Evolutionary conservation across 2,329 filamentous ascomycete genomes (phyloP).

Genomic region (Verticillium albo-atrum): DNA sequence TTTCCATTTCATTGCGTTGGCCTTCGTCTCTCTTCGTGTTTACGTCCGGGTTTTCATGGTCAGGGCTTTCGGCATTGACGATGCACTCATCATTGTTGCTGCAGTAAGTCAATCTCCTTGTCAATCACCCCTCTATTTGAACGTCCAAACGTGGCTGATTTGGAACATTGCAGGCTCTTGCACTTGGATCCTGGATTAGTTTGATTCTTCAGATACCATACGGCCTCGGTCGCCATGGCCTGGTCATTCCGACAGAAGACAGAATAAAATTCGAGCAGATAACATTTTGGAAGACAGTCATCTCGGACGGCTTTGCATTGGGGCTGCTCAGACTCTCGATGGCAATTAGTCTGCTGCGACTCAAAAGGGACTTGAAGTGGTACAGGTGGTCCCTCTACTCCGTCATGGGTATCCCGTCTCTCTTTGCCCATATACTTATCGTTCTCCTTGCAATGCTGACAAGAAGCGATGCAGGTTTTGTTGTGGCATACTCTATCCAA

Average conservation of each 20-base stretch:
- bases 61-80: slow-evolving; percentile 20
- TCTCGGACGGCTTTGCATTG: slow-evolving; percentile 16
- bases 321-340: slow-evolving; percentile 16
- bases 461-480: slow-evolving; percentile 6
- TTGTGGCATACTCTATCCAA: slow-evolving; percentile 15
- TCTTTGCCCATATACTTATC: neutral
- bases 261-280: slow-evolving; percentile 12
- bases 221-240: slow-evolving; percentile 15
- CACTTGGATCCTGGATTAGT: slow-evolving; percentile 15
- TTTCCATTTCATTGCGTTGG: slow-evolving; percentile 16
- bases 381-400: slow-evolving; percentile 15
- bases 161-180: slow-evolving; percentile 5
- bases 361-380: slow-evolving; percentile 15
- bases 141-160: neutral
- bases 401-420: slow-evolving; percentile 13
- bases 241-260: slow-evolving; percentile 7
- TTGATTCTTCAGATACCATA: slow-evolving; percentile 16
- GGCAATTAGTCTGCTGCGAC: slow-evolving; percentile 14
- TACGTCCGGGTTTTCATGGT: slow-evolving; percentile 18
- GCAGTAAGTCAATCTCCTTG: slow-evolving; percentile 6
- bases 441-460: neutral
- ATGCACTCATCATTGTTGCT: slow-evolving; percentile 18
- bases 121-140: too few species aligned
- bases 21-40: slow-evolving; percentile 17
- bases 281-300: slow-evolving; percentile 16